Percentiles rank a stretch among this genome's conserved stretches.
phyloP scores from a whole-genome alignment of 2,329 filamentous ascomycete species.

The Aspergillus japonicus region DNA sequence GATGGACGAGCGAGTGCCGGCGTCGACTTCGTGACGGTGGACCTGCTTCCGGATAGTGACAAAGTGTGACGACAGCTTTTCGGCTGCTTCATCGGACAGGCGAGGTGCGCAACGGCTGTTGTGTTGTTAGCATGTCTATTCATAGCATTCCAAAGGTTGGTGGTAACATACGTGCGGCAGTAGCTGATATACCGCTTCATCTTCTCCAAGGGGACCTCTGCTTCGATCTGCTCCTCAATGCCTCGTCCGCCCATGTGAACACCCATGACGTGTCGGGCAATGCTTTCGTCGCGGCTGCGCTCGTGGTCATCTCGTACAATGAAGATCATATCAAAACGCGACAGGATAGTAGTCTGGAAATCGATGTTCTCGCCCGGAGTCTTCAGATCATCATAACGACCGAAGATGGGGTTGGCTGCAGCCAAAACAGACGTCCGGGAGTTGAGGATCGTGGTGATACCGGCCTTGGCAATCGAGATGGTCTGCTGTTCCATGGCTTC shows the following conservation, averaged over 20 bases:
- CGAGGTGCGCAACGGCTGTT: slow-evolving; percentile 83
- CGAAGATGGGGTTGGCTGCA: slow-evolving; percentile 95
- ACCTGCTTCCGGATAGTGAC: slow-evolving; percentile 94
- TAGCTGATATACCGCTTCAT: slow-evolving; percentile 98
- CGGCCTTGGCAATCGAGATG: slow-evolving; percentile 97
- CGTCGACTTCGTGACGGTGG: slow-evolving; percentile 83
- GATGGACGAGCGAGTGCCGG: slow-evolving; percentile 87
- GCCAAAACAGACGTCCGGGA: slow-evolving; percentile 92
- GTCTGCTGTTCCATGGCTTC: slow-evolving; percentile 99
- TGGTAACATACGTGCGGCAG: slow-evolving; percentile 75
- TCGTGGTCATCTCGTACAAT: slow-evolving; percentile 96
- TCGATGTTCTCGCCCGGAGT: slow-evolving; percentile 98
- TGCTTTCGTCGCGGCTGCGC: slow-evolving; percentile 81
- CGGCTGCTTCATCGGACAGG: slow-evolving; percentile 83
- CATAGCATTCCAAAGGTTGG: not conserved
- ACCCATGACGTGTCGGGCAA: slow-evolving; percentile 94
- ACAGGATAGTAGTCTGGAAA: slow-evolving; percentile 97
- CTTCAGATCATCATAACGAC: slow-evolving; percentile 96
- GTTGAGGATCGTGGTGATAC: slow-evolving; percentile 97
- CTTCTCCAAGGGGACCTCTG: slow-evolving; percentile 90
- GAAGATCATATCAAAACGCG: slow-evolving; percentile 99
- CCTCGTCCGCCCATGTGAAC: slow-evolving; percentile 92
- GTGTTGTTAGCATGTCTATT: not conserved
- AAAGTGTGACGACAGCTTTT: slow-evolving; percentile 96
- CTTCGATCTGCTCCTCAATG: slow-evolving; percentile 76